Base-by-base conservation (phyloP, 257 asterid genomes). In the Ocimum tenuiflorum region DNA sequence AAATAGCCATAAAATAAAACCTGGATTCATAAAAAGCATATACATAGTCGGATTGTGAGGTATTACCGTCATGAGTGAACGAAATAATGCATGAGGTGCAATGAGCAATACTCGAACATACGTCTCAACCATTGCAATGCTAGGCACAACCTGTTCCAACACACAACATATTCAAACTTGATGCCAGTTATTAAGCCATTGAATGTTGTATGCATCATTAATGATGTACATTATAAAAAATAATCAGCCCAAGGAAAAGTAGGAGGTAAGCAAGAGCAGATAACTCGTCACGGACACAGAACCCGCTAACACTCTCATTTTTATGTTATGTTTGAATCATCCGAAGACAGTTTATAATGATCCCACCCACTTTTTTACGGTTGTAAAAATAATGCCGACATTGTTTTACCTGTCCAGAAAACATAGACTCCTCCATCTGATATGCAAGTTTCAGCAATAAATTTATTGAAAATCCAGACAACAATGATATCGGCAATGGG, bases 61-160 rank as follows among this genome's bases (percentile, higher is more conserved):
- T 50, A 68, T 48, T 89, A 89, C 99, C 76, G 82, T 58, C 80
- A 89, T 79, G 53, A 83, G 95, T 43, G 97, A 80, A 61, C 99
- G 97, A 47, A 88, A 92, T 78, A 92, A 74, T 23, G 97, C 86
- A 80, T 92, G 99, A 74, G 99, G 96, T 55, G 89, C 81, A 74
- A 89, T 78, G 67, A 89, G 90, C 77, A 92, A 78, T 83, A 92
- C 68, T 81, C 99, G 81, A 57, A 88, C 87, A 78, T 92, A 89
- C 41, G 99, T 92, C 83, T 92, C 99, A 63, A 89, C 96, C 99
- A 89, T 80, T 27, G 97, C 99, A 74, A 92, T 88, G 84, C 87
- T 92, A 53, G 99, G 97, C 18, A 92, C 87, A 59, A 80, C 96
- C 99, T 92, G 91, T 79, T 84, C 33, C 75, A 69, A 62, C 46